Percentiles rank a stretch among this genome's conserved stretches.
These are phyloP conservation scores for Dianthus caryophyllus DNA, from an alignment of 148 eudicot species.

Conservation along the genomic window DNA sequence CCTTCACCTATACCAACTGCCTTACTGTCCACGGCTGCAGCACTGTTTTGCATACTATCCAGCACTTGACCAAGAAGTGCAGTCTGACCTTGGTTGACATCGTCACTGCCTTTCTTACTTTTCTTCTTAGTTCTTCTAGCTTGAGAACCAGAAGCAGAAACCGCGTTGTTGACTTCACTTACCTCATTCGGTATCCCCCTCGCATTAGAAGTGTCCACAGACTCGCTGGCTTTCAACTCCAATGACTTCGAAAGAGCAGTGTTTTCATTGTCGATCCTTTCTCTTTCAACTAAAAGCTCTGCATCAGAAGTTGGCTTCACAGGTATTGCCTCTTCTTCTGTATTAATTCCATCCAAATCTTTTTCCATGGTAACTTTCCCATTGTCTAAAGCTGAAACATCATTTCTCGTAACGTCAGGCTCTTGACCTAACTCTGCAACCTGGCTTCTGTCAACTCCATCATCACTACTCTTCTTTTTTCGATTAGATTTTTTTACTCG, in stretches of 20 bases:
- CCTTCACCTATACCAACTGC: constrained; percentile 3
- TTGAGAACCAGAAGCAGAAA: constrained; percentile 14
- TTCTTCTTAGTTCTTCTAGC: constrained; percentile 24
- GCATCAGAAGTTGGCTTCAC: constrained; percentile 7
- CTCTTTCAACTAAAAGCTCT: constrained; percentile 8
- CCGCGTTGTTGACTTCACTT: constrained; percentile 18
- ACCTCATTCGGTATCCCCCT: constrained; percentile 20
- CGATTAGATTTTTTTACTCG: constrained; percentile 24
- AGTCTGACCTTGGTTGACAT: constrained; percentile 18
- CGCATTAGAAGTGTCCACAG: constrained; percentile 20
- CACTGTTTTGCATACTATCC: constrained; percentile 9
- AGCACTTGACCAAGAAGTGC: constrained; percentile 7
- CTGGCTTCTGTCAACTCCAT: constrained; percentile 21
- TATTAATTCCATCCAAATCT: background rate
- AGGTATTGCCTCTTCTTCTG: background rate
- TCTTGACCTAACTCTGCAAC: constrained; percentile 9
- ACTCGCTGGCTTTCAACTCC: constrained; percentile 2
- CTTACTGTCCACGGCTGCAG: constrained; percentile 9
- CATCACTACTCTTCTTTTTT: constrained; percentile 27
- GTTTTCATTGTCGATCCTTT: background rate
- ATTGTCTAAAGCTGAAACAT: constrained; percentile 1
- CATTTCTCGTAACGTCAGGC: constrained; percentile 8
- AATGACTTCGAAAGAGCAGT: background rate
- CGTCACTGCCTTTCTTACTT: constrained; percentile 25
- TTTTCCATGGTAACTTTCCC: background rate